Base-by-base conservation (phyloP, 495 filamentous ascomycete genomes). In the Neurospora sp. region DNA sequence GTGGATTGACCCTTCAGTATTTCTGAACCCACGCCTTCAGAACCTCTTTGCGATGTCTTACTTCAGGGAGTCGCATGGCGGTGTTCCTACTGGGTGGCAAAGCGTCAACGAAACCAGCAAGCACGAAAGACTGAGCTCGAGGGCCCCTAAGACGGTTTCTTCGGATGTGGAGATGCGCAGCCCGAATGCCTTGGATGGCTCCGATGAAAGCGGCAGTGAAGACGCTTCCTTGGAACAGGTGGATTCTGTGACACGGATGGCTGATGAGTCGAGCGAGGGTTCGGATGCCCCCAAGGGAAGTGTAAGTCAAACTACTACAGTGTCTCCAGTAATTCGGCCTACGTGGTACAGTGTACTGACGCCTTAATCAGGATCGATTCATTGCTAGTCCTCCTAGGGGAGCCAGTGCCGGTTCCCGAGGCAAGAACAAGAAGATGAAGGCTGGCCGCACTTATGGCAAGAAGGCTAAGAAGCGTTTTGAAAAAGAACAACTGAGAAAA, bases 31-130 rank as follows among this genome's bases (percentile, higher is more conserved):
- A 0, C 78, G 78, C 9, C 83, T 94, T 20, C 89, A 92, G 69
- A 86, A 87, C 59, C 78, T 97, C 12, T 97, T 97, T 76, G 86
- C 90, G 12, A 78, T 94, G 75, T 87, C 87, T 76, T 87, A 90
- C 72, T 87, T 90, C 74, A 74, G 79, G 7, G 85, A 87, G 45
- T 75, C 78, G 1, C 86, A 71, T 8, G 69, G 89, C 38, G 78
- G 82, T 68, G 80, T 94, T 37, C 91, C 91, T 3, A 84, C 85
- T 9, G 93, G 91, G 20, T 92, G 87, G 82, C 86, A 84, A n/a
- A 81, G 78, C 6, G 74, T 93, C 3, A 82, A 85, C 20, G 87
- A 89, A 0, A 85, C 84, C 70, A 90, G 85, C 68, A 76, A 83
- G 0, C 89, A 88, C 69, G 87, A 88, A 0, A 77, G 77, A 9